Evolutionary conservation across 169 alveolate genomes (phyloP), one percentile per base, ranked within the genome.

Genomic region (Cardiosporidium cionae): DNA sequence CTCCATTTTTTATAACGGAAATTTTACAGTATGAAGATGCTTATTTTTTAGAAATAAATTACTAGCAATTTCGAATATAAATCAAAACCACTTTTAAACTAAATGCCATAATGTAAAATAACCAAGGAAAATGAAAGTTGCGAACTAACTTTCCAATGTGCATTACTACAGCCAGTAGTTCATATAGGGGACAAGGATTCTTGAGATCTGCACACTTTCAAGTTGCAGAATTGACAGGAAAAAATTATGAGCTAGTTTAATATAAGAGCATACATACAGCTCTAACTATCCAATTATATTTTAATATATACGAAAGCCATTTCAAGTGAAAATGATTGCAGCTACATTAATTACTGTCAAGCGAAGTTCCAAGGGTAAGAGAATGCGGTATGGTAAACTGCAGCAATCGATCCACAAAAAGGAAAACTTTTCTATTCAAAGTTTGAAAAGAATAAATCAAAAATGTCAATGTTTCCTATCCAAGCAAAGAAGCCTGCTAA

Each of bases 81-180:
- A n/a, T n/a, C n/a, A n/a, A n/a, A n/a, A n/a, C n/a, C n/a, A n/a
- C n/a, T n/a, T n/a, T n/a, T n/a, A n/a, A n/a, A n/a, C n/a, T n/a
- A n/a, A n/a, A n/a, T n/a, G n/a, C n/a, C n/a, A n/a, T n/a, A n/a
- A n/a, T n/a, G n/a, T n/a, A n/a, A n/a, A n/a, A n/a, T n/a, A n/a
- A n/a, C n/a, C n/a, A n/a, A n/a, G n/a, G n/a, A n/a, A n/a, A n/a
- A n/a, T n/a, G n/a, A 44, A 44, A 44, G n/a, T 44, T 63, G 58
- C n/a, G 16, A 63, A 22, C 68, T 63, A 16, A 63, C 68, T 9
- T 52, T 16, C 68, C 68, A n/a, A 63, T 63, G 68, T 63, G 68
- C 66, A 63, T 52, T 9, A 63, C 68, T 9, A 63, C 68, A 9
- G 68, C 68, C 58, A 63, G 58, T n/a, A 63, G 68, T n/a, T 63